Percentiles rank a stretch among this genome's conserved stretches.
Conservation (phyloP, 305 asterid genomes). For the Euphrasia arctica region DNA sequence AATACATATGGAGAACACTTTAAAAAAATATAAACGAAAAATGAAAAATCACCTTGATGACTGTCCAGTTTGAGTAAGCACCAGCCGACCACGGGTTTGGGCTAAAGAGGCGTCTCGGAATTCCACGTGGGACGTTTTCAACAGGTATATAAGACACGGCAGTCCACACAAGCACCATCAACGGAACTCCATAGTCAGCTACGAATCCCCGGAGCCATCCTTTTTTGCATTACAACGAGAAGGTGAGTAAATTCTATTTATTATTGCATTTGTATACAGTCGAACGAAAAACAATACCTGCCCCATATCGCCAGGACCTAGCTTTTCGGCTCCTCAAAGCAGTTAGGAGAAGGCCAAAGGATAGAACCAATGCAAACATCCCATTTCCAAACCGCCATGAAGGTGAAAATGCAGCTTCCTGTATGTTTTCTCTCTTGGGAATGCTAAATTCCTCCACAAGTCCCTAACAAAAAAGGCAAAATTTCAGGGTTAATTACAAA, state of each 20-base stretch:
- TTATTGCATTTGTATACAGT: background rate
- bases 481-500: too few species aligned
- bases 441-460: slow-evolving; percentile 86
- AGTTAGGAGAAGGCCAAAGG: slow-evolving; percentile 89
- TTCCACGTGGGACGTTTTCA: slow-evolving; percentile 66
- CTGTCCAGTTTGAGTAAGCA: slow-evolving; percentile 94
- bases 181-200: slow-evolving; percentile 96
- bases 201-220: slow-evolving; percentile 89
- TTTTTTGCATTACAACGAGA: slow-evolving; percentile 27
- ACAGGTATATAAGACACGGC: slow-evolving; percentile 81
- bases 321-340: slow-evolving; percentile 86
- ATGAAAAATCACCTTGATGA: slow-evolving; percentile 53
- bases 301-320: slow-evolving; percentile 93
- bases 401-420: slow-evolving; percentile 51
- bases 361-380: slow-evolving; percentile 90
- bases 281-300: slow-evolving; percentile 52
- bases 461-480: slow-evolving; percentile 40
- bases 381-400: slow-evolving; percentile 97
- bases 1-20: background rate
- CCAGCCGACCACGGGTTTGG: slow-evolving; percentile 99
- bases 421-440: slow-evolving; percentile 67
- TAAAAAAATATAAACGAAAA: background rate
- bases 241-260: slow-evolving; percentile 18
- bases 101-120: slow-evolving; percentile 90
- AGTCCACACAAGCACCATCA: slow-evolving; percentile 94